Evolutionary conservation across 371 early-diverging fungal species (phyloP).

Genomic region (Actinomortierella wolfii): DNA sequence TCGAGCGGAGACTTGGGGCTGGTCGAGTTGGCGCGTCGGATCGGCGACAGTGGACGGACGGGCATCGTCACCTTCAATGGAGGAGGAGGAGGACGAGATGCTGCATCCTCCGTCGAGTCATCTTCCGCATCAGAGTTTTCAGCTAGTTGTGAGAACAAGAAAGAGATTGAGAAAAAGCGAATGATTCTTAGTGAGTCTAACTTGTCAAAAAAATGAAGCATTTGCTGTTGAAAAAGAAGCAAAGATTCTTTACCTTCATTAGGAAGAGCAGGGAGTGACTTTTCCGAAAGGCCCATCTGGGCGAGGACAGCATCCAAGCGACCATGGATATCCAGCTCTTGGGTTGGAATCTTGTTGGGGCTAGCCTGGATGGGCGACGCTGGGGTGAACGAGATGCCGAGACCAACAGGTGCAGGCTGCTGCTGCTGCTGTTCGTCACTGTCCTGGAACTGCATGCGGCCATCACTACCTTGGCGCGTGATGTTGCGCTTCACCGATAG

Average conservation of each 20-base stretch:
- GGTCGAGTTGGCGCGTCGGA: conserved; percentile 17
- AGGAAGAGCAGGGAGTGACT: conserved; percentile 25
- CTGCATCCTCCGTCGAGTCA: no score
- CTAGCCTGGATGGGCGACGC: conserved; percentile 5
- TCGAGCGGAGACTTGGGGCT: no score
- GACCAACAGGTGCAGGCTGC: conserved; percentile 16
- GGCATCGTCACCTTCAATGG: conserved; percentile 3
- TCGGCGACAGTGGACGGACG: conserved; percentile 43
- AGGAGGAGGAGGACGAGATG: no score
- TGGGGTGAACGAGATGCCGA: conserved; percentile 23
- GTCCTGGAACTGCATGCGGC: neutral
- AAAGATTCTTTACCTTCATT: conserved; percentile 16
- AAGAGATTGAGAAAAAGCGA: no score
- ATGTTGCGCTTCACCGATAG: conserved; percentile 28
- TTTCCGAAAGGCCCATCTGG: conserved; percentile 8
- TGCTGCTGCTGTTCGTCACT: neutral
- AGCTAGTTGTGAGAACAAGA: no score
- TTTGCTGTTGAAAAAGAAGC: neutral
- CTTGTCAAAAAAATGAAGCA: no score
- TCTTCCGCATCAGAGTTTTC: no score
- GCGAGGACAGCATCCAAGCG: conserved; percentile 8
- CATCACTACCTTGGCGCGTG: conserved; percentile 15
- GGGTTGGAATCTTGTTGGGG: no score
- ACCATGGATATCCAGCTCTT: neutral
- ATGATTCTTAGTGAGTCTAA: no score